phyloP scores from a whole-genome alignment of 441 rosid genomes.

The Hura crepitans region DNA sequence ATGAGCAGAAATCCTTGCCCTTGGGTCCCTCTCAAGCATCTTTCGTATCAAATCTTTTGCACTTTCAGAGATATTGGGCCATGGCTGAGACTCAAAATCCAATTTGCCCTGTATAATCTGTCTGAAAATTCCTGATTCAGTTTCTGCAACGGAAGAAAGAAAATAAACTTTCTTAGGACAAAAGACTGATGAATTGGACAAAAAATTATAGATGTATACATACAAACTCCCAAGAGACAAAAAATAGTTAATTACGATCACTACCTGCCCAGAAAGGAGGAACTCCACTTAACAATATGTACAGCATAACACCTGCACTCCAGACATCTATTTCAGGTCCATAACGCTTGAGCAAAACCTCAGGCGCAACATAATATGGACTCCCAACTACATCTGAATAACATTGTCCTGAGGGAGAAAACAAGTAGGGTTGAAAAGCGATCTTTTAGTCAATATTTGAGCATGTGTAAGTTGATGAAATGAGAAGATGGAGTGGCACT shows the following conservation, averaged over 20 bases:
- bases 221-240: constrained; percentile 11
- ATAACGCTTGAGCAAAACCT: constrained; percentile 55
- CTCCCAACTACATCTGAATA: constrained; percentile 66
- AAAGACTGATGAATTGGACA: background rate
- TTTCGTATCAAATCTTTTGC: constrained; percentile 70
- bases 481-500: background rate
- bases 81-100: constrained; percentile 73
- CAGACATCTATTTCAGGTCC: constrained; percentile 66
- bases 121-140: constrained; percentile 81
- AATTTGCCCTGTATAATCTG: constrained; percentile 71
- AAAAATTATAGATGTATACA: constrained; percentile 5
- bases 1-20: constrained; percentile 70
- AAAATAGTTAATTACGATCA: constrained; percentile 13
- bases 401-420: constrained; percentile 36
- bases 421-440: background rate
- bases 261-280: constrained; percentile 73
- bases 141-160: constrained; percentile 43
- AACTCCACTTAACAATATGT: constrained; percentile 61
- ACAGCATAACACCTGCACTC: constrained; percentile 68
- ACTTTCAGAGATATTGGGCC: constrained; percentile 77
- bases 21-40: constrained; percentile 83
- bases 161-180: background rate
- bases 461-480: background rate
- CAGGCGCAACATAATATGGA: constrained; percentile 73
- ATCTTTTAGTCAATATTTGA: constrained; percentile 6